phyloP scores from a whole-genome alignment of 306 rosid species.

The Clitoria ternatea region DNA sequence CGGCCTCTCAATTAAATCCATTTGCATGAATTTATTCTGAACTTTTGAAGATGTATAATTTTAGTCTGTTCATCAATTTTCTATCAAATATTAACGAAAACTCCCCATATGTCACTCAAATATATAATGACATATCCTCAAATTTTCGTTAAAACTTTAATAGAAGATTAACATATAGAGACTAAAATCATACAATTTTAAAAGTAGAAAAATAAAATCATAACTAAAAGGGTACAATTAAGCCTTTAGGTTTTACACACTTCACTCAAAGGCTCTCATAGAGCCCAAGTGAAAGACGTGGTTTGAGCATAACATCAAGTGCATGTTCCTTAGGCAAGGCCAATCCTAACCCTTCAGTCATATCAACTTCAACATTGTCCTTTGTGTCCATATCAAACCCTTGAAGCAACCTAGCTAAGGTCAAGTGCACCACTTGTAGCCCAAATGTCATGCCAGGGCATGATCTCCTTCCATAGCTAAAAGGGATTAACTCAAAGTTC shows the following conservation, averaged over 20 bases:
- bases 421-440: conserved; percentile 34
- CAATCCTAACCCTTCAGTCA: conserved; percentile 43
- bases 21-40: too few relatives aligned
- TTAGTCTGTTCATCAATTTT: too few relatives aligned
- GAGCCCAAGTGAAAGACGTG: conserved; percentile 36
- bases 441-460: conserved; percentile 39
- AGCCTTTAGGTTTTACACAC: not conserved
- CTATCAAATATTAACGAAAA: too few relatives aligned
- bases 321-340: conserved; percentile 34
- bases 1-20: too few relatives aligned
- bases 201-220: too few relatives aligned
- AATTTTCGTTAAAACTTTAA: too few relatives aligned
- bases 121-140: too few relatives aligned
- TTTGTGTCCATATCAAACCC: conserved; percentile 27
- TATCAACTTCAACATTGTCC: conserved; percentile 13
- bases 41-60: too few relatives aligned
- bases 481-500: conserved; percentile 32
- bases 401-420: conserved; percentile 41
- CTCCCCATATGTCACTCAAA: too few relatives aligned
- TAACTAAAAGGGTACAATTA: too few relatives aligned
- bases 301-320: conserved; percentile 27
- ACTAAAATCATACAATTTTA: too few relatives aligned
- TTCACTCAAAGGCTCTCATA: conserved; percentile 27
- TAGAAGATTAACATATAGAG: too few relatives aligned
- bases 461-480: conserved; percentile 44